Conservation (phyloP, 257 asterid genomes). For the Solanum virginianum region DNA sequence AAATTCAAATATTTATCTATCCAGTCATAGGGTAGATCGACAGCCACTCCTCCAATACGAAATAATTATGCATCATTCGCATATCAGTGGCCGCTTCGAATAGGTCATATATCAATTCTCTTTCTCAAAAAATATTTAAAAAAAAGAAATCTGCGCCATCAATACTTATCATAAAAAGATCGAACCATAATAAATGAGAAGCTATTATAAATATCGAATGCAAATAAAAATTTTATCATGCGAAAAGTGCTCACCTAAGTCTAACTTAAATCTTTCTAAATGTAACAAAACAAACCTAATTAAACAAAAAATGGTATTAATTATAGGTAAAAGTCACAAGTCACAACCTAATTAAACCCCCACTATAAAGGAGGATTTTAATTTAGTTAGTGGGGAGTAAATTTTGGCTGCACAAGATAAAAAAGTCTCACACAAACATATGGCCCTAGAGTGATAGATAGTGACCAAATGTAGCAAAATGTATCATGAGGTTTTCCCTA, state of each 20-base stretch:
- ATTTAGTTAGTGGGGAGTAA: background rate
- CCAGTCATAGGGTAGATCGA: too few relatives aligned
- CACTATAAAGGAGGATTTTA: background rate
- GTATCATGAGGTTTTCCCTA: constrained; percentile 15
- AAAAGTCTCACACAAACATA: background rate
- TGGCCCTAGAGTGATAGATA: background rate
- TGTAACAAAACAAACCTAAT: background rate
- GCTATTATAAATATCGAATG: background rate
- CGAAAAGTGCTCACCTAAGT: background rate
- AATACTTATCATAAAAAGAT: too few relatives aligned
- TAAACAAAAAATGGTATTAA: background rate
- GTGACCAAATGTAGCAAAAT: constrained; percentile 3
- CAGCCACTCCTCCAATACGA: too few relatives aligned
- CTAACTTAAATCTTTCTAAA: background rate
- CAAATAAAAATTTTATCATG: background rate
- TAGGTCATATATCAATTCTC: too few relatives aligned
- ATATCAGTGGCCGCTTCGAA: too few relatives aligned
- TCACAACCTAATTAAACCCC: background rate
- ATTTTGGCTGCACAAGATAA: background rate
- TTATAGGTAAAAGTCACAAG: background rate
- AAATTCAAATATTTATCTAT: too few relatives aligned
- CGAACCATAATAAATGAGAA: too few relatives aligned
- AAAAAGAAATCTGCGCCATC: too few relatives aligned
- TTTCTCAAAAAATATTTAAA: too few relatives aligned
- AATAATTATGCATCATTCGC: too few relatives aligned